Percentiles rank a stretch among this genome's conserved stretches.
Conservation (phyloP, 2,329 filamentous ascomycete genomes). For the Exophiala dermatitidis region DNA sequence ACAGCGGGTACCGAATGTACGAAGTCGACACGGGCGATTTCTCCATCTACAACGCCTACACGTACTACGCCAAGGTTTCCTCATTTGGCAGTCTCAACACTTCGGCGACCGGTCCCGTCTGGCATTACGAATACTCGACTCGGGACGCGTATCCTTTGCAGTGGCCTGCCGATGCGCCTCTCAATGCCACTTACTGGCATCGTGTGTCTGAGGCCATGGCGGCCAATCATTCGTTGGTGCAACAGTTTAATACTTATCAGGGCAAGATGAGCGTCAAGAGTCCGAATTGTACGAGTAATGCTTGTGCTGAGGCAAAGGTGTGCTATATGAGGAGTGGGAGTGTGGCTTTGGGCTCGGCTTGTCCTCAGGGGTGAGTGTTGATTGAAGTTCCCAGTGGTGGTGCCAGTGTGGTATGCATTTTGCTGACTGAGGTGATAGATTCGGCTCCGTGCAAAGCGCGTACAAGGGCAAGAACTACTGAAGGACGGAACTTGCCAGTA, state of each 20-base stretch:
- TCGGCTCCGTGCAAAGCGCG: slow-evolving; percentile 17
- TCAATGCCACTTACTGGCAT: slow-evolving; percentile 56
- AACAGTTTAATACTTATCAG: slow-evolving; percentile 45
- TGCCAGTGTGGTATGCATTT: neutral
- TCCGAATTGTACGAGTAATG: slow-evolving; percentile 47
- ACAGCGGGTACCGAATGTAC: slow-evolving; percentile 49
- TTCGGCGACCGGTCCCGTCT: slow-evolving; percentile 41
- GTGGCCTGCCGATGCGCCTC: slow-evolving; percentile 44
- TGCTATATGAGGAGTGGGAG: slow-evolving; percentile 55
- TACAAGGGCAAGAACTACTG: slow-evolving; percentile 17
- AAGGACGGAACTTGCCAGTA: neutral
- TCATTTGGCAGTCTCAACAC: slow-evolving; percentile 36
- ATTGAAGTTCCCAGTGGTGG: neutral
- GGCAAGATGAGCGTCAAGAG: slow-evolving; percentile 47
- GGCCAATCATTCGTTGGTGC: slow-evolving; percentile 43
- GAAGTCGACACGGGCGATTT: slow-evolving; percentile 50
- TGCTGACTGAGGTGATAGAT: slow-evolving; percentile 1
- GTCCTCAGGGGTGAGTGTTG: slow-evolving; percentile 43
- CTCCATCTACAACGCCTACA: slow-evolving; percentile 49
- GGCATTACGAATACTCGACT: slow-evolving; percentile 46
- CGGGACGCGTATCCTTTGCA: slow-evolving; percentile 43
- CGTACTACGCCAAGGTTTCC: slow-evolving; percentile 48
- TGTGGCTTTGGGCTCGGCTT: slow-evolving; percentile 45
- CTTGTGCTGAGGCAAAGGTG: slow-evolving; percentile 48
- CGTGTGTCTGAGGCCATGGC: slow-evolving; percentile 52